Evolutionary conservation across 352 stramenopile genomes (phyloP).

Genomic region (Elongisporangium anandrum): DNA sequence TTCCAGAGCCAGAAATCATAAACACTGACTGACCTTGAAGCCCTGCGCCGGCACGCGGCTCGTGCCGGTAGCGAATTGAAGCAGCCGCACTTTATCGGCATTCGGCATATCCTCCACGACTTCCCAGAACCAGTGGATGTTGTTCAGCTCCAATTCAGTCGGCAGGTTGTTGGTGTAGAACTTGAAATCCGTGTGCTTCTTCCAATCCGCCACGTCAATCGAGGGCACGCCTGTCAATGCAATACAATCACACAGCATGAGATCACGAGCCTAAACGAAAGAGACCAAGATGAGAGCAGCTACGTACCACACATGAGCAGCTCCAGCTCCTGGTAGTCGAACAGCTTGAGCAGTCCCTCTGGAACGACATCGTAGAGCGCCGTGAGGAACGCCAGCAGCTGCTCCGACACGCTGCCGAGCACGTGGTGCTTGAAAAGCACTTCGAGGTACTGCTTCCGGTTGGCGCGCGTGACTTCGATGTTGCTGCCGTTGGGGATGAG

Average conservation of each 20-base stretch:
- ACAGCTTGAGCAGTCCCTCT: constrained; percentile 94
- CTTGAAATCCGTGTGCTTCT: constrained; percentile 77
- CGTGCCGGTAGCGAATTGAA: constrained; percentile 83
- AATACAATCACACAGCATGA: background rate
- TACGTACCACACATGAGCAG: constrained; percentile 92
- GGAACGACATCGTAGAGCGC: constrained; percentile 97
- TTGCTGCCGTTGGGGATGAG: constrained; percentile 87
- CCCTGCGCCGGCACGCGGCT: constrained; percentile 76
- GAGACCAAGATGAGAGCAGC: constrained; percentile 3
- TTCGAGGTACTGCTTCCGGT: constrained; percentile 93
- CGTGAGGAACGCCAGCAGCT: constrained; percentile 85
- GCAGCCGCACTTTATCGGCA: constrained; percentile 65
- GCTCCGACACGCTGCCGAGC: constrained; percentile 88
- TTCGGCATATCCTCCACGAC: constrained; percentile 76
- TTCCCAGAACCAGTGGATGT: constrained; percentile 98
- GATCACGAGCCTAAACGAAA: constrained; percentile 14
- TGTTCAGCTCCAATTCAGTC: constrained; percentile 77
- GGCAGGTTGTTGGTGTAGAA: constrained; percentile 66
- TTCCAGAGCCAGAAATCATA: background rate
- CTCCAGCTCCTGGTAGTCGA: constrained; percentile 99
- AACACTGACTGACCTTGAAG: constrained; percentile 47
- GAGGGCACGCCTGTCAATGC: constrained; percentile 48
- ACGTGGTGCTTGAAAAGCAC: constrained; percentile 94
- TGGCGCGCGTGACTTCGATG: constrained; percentile 94
- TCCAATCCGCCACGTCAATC: constrained; percentile 77